phyloP scores from a whole-genome alignment of 768 basidiomycete species.

The Kwoniella dendrophila region DNA sequence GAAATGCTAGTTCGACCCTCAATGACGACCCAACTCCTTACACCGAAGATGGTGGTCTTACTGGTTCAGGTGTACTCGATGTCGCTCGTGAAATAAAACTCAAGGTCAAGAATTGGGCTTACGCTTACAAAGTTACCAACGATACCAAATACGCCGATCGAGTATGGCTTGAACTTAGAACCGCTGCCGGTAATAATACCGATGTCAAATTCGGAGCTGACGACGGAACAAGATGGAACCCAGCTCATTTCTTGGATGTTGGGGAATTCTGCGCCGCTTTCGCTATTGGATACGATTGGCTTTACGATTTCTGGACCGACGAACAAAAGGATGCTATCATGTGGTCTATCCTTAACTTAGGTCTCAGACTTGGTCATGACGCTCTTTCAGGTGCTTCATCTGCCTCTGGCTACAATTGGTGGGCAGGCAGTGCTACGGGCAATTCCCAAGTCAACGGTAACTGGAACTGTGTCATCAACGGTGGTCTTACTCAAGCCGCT shows the following conservation, averaged over 20 bases:
- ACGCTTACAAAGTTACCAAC: slow-evolving; percentile 86
- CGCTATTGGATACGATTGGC: slow-evolving; percentile 94
- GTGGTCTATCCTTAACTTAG: slow-evolving; percentile 73
- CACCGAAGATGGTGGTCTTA: slow-evolving; percentile 68
- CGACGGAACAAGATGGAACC: slow-evolving; percentile 75
- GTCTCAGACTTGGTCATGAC: slow-evolving; percentile 68
- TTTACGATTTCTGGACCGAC: slow-evolving; percentile 78
- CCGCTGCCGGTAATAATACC: slow-evolving; percentile 72
- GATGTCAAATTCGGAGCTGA: slow-evolving; percentile 65
- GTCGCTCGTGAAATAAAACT: slow-evolving; percentile 84
- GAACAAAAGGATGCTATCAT: slow-evolving; percentile 72
- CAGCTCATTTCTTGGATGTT: slow-evolving; percentile 76
- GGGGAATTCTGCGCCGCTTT: slow-evolving; percentile 89
- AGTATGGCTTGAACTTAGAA: slow-evolving; percentile 76
- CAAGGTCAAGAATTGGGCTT: slow-evolving; percentile 87
- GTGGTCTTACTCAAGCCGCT: slow-evolving; percentile 82
- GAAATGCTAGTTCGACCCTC: slow-evolving; percentile 69
- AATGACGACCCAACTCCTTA: slow-evolving; percentile 67
- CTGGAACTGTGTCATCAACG: slow-evolving; percentile 95
- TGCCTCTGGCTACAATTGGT: slow-evolving; percentile 68
- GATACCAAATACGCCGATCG: slow-evolving; percentile 90
- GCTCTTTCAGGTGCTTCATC: slow-evolving; percentile 60
- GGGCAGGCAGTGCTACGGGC: slow-evolving; percentile 59
- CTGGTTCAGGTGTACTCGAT: slow-evolving; percentile 83
- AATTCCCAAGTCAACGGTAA: slow-evolving; percentile 66